A percentile compares a stretch with the other conserved stretches of the same genome.
These are phyloP conservation scores for Monilinia fructicola DNA, from an alignment of 2,329 filamentous ascomycete genomes.

Conservation along the genomic window DNA sequence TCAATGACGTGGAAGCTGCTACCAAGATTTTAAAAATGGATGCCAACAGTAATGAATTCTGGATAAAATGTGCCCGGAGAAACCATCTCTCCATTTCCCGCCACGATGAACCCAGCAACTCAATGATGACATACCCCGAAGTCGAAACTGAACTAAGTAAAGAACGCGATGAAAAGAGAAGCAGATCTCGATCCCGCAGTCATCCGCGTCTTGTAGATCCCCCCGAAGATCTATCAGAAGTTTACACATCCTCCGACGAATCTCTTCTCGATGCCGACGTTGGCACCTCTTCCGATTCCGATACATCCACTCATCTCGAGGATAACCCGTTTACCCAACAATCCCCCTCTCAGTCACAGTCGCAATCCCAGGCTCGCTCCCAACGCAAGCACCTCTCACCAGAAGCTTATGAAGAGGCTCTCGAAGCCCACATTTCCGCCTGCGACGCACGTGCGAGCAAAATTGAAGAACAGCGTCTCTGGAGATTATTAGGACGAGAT, in stretches of 20 bases:
- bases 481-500: constrained; percentile 35
- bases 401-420: constrained; percentile 12
- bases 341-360: constrained; percentile 3
- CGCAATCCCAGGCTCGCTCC: constrained; percentile 2
- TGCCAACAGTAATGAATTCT: constrained; percentile 48
- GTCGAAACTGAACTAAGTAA: constrained; percentile 35
- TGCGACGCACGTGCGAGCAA: constrained; percentile 34
- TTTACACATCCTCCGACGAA: constrained; percentile 12
- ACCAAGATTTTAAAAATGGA: constrained; percentile 54
- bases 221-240: constrained; percentile 8
- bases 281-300: background rate
- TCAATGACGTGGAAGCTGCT: constrained; percentile 51
- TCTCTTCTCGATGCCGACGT: constrained; percentile 1
- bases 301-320: background rate
- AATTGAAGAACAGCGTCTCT: constrained; percentile 36
- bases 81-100: constrained; percentile 52
- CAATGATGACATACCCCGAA: constrained; percentile 42
- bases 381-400: constrained; percentile 9
- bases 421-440: constrained; percentile 19
- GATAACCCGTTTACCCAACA: constrained; percentile 4
- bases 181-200: constrained; percentile 25
- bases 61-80: constrained; percentile 52
- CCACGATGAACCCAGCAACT: constrained; percentile 28
- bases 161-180: constrained; percentile 25
- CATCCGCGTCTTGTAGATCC: background rate